A percentile compares a stretch with the other conserved stretches of the same genome.
These are phyloP conservation scores for Heimioporus sp. DNA, from an alignment of 768 basidiomycete genomes.

Conservation along the genomic window DNA sequence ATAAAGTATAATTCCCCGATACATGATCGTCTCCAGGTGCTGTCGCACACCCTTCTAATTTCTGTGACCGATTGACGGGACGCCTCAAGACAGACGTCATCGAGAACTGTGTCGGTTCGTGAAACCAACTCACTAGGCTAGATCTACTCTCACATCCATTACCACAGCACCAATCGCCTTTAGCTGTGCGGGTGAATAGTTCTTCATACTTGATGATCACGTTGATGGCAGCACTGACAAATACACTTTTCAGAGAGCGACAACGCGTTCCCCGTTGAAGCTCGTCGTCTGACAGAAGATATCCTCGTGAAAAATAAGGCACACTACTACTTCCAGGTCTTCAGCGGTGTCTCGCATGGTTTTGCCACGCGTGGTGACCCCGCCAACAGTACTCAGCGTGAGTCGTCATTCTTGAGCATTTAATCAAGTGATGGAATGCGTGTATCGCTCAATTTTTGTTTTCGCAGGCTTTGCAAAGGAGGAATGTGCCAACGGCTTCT, in stretches of 20 bases:
- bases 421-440: background rate
- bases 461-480: slow-evolving; percentile 58
- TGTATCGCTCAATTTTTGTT: background rate
- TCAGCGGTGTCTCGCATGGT: slow-evolving; percentile 43
- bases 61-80: slow-evolving; percentile 8
- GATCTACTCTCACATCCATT: background rate
- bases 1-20: background rate
- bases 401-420: background rate
- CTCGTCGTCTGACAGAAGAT: slow-evolving; percentile 55
- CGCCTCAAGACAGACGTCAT: slow-evolving; percentile 48
- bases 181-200: slow-evolving; percentile 48
- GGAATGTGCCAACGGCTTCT: slow-evolving; percentile 49
- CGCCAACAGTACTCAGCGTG: slow-evolving; percentile 23
- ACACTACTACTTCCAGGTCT: slow-evolving; percentile 56
- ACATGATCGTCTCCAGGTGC: slow-evolving; percentile 37
- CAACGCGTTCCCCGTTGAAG: slow-evolving; percentile 48
- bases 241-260: slow-evolving; percentile 44
- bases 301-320: slow-evolving; percentile 50
- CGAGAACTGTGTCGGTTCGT: slow-evolving; percentile 45
- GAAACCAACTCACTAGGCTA: too few relatives aligned
- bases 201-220: background rate
- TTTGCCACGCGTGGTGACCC: slow-evolving; percentile 34
- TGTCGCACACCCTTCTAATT: slow-evolving; percentile 50
- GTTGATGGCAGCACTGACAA: background rate
- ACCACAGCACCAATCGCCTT: slow-evolving; percentile 51